Conservation (phyloP, 257 asterid species). For the Solanum virginianum region DNA sequence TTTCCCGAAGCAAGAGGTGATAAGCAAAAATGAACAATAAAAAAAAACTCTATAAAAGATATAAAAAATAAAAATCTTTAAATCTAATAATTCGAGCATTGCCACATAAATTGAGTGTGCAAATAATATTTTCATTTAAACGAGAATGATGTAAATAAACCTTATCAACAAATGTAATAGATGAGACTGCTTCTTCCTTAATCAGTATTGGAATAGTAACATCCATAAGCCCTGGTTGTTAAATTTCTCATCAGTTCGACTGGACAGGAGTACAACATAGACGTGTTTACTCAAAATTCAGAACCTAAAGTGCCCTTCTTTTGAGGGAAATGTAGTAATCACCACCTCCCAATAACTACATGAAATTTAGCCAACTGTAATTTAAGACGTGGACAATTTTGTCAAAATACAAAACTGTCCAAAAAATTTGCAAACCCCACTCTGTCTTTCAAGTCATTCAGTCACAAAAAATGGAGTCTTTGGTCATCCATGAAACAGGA, state of each 20-base stretch:
- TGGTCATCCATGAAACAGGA: neutral
- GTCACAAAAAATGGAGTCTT: neutral
- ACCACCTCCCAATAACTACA: neutral
- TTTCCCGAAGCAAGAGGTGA: too few relatives aligned
- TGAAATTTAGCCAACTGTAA: neutral
- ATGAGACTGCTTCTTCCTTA: too few relatives aligned
- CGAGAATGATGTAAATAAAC: too few relatives aligned
- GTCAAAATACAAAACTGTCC: neutral
- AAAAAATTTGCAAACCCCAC: neutral
- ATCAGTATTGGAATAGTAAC: too few relatives aligned
- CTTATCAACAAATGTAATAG: too few relatives aligned
- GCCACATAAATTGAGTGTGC: too few relatives aligned
- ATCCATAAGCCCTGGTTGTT: neutral
- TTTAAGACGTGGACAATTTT: neutral
- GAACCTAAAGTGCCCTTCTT: neutral
- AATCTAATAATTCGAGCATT: too few relatives aligned
- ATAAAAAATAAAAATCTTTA: too few relatives aligned
- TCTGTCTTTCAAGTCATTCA: neutral
- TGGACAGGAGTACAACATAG: neutral
- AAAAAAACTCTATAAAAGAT: too few relatives aligned
- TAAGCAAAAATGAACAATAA: too few relatives aligned
- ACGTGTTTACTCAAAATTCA: neutral
- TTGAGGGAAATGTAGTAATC: neutral
- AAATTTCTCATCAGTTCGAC: neutral
- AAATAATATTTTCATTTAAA: neutral